These are phyloP conservation scores for Durusdinium trenchii DNA, from an alignment of 73 alveolate genomes.

Conservation along the genomic window DNA sequence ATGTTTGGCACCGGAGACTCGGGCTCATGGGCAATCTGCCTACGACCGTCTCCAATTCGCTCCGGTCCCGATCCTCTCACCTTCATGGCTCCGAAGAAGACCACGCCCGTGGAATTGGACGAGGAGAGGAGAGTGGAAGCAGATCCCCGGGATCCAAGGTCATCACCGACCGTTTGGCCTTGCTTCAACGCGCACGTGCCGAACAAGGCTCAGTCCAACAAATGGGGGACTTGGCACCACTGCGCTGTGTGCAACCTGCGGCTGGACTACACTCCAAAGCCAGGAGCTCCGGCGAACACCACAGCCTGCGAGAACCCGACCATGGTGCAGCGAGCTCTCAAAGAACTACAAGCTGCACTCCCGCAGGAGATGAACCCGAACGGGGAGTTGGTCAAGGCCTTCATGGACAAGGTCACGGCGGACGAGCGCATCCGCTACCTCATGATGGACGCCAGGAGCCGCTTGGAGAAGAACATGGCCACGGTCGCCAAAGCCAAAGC, in stretches of 20 bases:
- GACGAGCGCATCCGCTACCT: neutral
- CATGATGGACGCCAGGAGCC: neutral
- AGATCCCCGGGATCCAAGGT: slow-evolving; percentile 22
- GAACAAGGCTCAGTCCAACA: neutral
- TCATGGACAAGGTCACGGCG: slow-evolving; percentile 17
- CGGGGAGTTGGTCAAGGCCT: neutral
- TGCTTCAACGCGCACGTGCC: neutral
- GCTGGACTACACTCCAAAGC: neutral
- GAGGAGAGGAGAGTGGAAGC: neutral
- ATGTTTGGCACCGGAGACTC: neutral
- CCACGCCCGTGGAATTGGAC: neutral
- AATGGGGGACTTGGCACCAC: neutral
- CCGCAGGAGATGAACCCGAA: neutral
- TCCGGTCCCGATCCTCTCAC: neutral
- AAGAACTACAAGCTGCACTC: neutral
- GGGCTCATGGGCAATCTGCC: slow-evolving; percentile 3
- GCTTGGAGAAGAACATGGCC: neutral
- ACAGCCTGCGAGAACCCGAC: neutral
- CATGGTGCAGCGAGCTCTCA: neutral
- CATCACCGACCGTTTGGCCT: neutral
- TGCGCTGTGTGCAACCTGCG: neutral
- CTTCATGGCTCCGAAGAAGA: slow-evolving; percentile 43
- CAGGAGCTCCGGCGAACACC: neutral
- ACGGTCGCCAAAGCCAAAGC: neutral
- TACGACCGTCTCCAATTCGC: neutral